Base-by-base conservation (phyloP, 75 land plant genomes). In the Selaginella moellendorffii region DNA sequence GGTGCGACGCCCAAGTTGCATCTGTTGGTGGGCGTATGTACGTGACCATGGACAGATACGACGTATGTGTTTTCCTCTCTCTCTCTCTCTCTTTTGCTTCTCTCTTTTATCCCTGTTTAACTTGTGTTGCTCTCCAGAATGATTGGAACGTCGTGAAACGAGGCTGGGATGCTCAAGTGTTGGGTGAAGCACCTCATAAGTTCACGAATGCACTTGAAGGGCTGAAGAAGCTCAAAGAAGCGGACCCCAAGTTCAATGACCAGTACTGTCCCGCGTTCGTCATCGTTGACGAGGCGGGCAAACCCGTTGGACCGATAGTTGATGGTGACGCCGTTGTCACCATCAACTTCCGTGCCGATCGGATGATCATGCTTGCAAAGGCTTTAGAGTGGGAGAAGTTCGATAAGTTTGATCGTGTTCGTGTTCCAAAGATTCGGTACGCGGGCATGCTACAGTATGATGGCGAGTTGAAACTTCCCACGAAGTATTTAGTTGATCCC, bases 151-250 rank as follows among this genome's bases (percentile, higher is more conserved):
- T 71, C 19, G 74, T 71, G 27, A 65, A 71, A 62, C 60, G 74
- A 1, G 69, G 74, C 20, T 71, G 74, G 74, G 67, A 60, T 36
- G 74, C 74, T 1, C 74, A 71, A 25, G 74, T 71, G 53, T 30
- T 71, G 61, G 74, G 74, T 21, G 74, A 71, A 17, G 71, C 74
- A n/a, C 74, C 74, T 12, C n/a, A 71, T 65, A 71, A 71, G n/a
- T 71, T 71, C 28, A 60, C 65, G 56, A 71, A 66, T 67, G 74
- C 74, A 1, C 69, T 71, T 14, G 74, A 71, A 27, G 74, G 67
- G 0, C 61, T 71, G 2, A 66, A 53, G 24, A 71, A 54, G 27
- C 46, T 71, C 52, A 71, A 71, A 51, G 69, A 71, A 8, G 74
- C 59, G 21, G 28, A 71, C 54, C 74, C 74, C 42, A 66, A 71